A percentile compares a stretch with the other conserved stretches of the same genome.
Conservation (phyloP, 345 rosid genomes). For the Conringia planisiliqua region DNA sequence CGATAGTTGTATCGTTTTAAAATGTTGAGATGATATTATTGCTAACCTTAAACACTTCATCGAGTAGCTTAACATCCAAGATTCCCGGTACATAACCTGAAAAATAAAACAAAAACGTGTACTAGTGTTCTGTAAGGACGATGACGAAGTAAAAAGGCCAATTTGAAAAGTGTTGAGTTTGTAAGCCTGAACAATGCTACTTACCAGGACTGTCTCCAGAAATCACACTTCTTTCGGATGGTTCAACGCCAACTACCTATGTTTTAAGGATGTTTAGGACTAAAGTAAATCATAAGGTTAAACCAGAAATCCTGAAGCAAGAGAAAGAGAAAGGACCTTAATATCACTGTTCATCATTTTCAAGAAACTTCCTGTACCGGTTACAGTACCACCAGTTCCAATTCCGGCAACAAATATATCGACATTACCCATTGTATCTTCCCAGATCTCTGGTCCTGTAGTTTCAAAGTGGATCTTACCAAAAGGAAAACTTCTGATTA, state of each 20-base stretch:
- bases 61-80: conserved; percentile 77
- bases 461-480: conserved; percentile 84
- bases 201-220: conserved; percentile 82
- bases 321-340: conserved; percentile 39
- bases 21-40: conserved; percentile 11
- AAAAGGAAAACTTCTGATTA: background rate
- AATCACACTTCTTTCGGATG: conserved; percentile 86
- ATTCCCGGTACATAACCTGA: conserved; percentile 80
- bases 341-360: conserved; percentile 72
- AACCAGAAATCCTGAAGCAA: background rate
- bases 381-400: conserved; percentile 92
- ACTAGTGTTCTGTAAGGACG: background rate
- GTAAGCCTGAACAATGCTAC: conserved; percentile 15
- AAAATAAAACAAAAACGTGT: background rate
- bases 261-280: background rate
- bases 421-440: conserved; percentile 64
- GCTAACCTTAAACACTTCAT: conserved; percentile 86
- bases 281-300: background rate
- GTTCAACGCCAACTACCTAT: conserved; percentile 93
- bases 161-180: background rate
- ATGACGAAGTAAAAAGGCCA: background rate
- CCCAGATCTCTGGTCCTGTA: conserved; percentile 97
- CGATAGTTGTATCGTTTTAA: background rate
- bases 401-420: conserved; percentile 82
- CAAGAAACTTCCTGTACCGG: conserved; percentile 79